Evolutionary conservation across 345 rosid genomes (phyloP), one percentile per base, ranked within the genome.

Genomic region (Raphanus sativus): DNA sequence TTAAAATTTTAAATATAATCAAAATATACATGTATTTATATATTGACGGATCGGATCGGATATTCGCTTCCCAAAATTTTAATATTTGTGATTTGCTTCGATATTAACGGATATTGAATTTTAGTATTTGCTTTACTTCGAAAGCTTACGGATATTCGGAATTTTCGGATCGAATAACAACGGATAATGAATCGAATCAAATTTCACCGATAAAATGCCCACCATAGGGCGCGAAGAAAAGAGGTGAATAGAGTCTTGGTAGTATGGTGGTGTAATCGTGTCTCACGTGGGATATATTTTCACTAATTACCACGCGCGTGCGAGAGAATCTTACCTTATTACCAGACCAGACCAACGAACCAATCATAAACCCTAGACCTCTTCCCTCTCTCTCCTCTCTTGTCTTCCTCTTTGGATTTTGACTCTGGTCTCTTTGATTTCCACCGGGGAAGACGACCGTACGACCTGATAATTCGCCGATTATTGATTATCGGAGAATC

Each of bases 251-350:
- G 62, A 72, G 56, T 67, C 67, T 73, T 69, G 81, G 75, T 67
- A 42, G 28, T 58, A 48, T 5, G 17, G 54, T 48, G 36, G 8
- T n/a, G n/a, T n/a, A n/a, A 24, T 60, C 40, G 61, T 59, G 34
- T 62, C 73, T 13, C 54, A 78, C 77, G 81, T 78, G 81, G 3
- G 54, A 48, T 13, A 1, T 48, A 45, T 59, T 65, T 78, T 78
- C 77, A 78, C 81, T 78, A 67, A 78, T 73, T 67, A 78, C 77
- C 69, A 50, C 77, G 74, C 73, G 73, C 81, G 81, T 73, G 69
- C 64, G 60, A 33, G 52, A 55, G 54, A 48, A n/a, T 48, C 48
- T 38, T 11, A 38, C 9, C 9, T 61, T 68, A 66, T 24, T 5
- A 50, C 17, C 52, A 45, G 16, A 55, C 69, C 69, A 74, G 63